These are phyloP conservation scores for Pharus latifolius DNA, from an alignment of 176 grass and related monocot genomes.

Conservation along the genomic window DNA sequence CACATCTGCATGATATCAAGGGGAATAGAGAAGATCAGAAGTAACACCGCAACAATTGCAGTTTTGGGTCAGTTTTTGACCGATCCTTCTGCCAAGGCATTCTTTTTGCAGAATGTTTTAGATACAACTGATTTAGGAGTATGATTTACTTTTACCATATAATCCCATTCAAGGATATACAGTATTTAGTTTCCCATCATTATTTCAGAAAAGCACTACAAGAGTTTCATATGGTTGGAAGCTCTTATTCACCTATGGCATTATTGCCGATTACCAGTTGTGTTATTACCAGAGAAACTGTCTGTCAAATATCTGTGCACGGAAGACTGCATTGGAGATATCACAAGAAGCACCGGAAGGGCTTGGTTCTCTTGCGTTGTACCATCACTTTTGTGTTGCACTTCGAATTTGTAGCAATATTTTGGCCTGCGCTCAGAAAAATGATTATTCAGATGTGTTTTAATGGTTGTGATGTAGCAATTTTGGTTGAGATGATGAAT, in stretches of 20 bases:
- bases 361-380: conserved; percentile 40
- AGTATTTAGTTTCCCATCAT: background rate
- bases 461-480: background rate
- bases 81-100: conserved; percentile 39
- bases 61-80: conserved; percentile 75
- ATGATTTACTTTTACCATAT: conserved; percentile 4
- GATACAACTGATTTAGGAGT: conserved; percentile 10
- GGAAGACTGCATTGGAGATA: conserved; percentile 4
- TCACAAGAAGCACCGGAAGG: background rate
- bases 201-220: background rate
- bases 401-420: background rate
- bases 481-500: background rate
- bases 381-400: conserved; percentile 15
- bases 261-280: background rate
- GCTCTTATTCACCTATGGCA: background rate
- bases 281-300: background rate
- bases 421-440: conserved; percentile 14
- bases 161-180: background rate
- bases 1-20: conserved; percentile 95
- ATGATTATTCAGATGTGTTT: background rate
- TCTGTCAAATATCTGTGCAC: background rate
- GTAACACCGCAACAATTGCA: conserved; percentile 81
- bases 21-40: conserved; percentile 87
- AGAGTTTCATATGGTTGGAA: background rate
- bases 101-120: conserved; percentile 51